Percentiles rank a stretch among this genome's conserved stretches.
Conservation (phyloP, 305 asterid genomes). For the Solanum hybrid region DNA sequence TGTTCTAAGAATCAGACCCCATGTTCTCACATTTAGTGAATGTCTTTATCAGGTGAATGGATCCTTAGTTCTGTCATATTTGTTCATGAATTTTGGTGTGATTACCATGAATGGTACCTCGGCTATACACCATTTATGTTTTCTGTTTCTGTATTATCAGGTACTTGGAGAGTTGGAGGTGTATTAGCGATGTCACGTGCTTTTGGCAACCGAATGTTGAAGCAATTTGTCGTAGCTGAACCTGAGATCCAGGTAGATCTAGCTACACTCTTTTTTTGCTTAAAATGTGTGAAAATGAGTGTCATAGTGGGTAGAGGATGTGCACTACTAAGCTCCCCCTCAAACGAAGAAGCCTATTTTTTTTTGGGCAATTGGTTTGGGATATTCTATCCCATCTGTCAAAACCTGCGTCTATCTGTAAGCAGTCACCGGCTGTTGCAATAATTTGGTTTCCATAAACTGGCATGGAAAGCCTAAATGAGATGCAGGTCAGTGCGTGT, state of each 20-base stretch:
- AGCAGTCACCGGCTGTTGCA: background rate
- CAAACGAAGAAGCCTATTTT: background rate
- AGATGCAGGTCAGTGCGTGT: background rate
- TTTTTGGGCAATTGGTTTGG: background rate
- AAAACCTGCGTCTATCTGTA: background rate
- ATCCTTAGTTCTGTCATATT: background rate
- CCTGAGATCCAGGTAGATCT: slow-evolving; percentile 93
- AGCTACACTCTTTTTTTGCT: background rate
- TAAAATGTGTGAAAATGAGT: background rate
- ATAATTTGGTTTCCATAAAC: background rate
- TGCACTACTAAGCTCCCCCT: background rate
- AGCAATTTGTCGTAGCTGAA: slow-evolving; percentile 94
- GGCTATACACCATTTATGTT: background rate
- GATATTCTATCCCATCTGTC: background rate
- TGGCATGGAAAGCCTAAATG: background rate
- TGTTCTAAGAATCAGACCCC: background rate
- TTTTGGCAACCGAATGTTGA: slow-evolving; percentile 96
- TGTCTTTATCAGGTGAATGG: background rate
- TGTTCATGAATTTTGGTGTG: background rate
- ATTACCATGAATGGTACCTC: background rate
- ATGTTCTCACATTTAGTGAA: background rate
- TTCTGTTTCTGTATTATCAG: slow-evolving; percentile 28
- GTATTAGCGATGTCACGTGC: slow-evolving; percentile 99
- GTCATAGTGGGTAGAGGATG: background rate
- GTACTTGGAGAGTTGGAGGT: slow-evolving; percentile 99